Conservation (phyloP, 2,329 filamentous ascomycete species). For the Phaeomoniella chlamydospora region DNA sequence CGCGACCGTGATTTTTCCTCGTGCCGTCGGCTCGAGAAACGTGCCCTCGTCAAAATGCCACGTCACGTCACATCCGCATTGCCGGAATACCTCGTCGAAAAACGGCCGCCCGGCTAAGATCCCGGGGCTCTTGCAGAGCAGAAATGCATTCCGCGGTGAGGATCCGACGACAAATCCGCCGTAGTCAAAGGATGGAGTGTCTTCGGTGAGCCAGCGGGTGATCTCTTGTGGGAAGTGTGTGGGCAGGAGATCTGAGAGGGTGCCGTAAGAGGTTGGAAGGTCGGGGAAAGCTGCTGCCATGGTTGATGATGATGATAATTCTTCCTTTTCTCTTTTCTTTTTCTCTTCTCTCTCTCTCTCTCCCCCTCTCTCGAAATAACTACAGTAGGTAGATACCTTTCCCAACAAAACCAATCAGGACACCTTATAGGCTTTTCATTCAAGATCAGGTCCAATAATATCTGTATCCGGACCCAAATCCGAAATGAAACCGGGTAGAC, state of each 20-base stretch:
- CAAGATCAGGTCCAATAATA: too few species aligned
- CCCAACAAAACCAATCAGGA: too few species aligned
- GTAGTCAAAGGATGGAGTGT: constrained; percentile 93
- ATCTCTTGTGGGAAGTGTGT: constrained; percentile 12
- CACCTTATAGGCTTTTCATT: too few species aligned
- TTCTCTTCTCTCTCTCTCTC: too few species aligned
- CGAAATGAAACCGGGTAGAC: too few species aligned
- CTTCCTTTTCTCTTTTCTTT: too few species aligned
- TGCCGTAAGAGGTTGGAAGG: constrained; percentile 6
- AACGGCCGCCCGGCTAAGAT: constrained; percentile 87
- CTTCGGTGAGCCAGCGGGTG: constrained; percentile 70
- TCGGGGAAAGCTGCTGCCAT: neutral
- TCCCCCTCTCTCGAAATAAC: too few species aligned
- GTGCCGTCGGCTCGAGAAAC: constrained; percentile 46
- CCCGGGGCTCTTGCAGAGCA: constrained; percentile 58
- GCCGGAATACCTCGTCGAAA: constrained; percentile 82
- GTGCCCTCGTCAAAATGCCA: constrained; percentile 74
- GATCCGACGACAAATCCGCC: constrained; percentile 92
- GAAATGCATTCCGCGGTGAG: constrained; percentile 44
- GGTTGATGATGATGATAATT: too few species aligned
- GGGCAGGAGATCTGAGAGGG: constrained; percentile 11
- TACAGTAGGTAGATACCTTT: too few species aligned
- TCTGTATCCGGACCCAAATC: too few species aligned
- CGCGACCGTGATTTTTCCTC: constrained; percentile 49
- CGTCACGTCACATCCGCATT: constrained; percentile 80